Base-by-base conservation (phyloP, 441 rosid genomes). In the Hura crepitans region DNA sequence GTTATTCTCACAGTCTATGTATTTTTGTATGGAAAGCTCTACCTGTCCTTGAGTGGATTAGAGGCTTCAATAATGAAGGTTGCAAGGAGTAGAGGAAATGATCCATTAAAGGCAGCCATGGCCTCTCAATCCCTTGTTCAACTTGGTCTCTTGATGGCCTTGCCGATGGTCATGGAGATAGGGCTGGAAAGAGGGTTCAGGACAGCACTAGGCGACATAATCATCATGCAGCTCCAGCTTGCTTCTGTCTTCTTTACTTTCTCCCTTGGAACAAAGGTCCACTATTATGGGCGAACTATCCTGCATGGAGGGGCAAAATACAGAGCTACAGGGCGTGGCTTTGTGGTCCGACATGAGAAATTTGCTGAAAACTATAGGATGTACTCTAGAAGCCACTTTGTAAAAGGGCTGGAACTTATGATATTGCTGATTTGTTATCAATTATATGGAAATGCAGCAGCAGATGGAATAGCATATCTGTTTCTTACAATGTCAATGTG, bases 291-390 rank as follows among this genome's bases (percentile, higher is more conserved):
- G 57, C 85, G 98, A 59, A 89, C 98, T 60, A 77, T 91, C 78
- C 84, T 93, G 71, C 98, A 91, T 62, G 98, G 98, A 22, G 98
- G 97, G 55, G 95, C 97, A 69, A 91, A 88, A 71, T 93, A 93
- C 83, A 82, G 96, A 83, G 97, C 98, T 76, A 93, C 97, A n/a
- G 97, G 97, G 5, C 95, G 98, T 81, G 96, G 98, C 14, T 93
- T 93, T 66, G 97, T 93, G 50, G 97, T 93, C 31, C 81, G 86
- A 56, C 98, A 93, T 74, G 97, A 91, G 85, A 93, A 93, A 76
- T 93, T 88, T 81, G 98, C 97, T 20, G 98, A 93, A 81, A 93
- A 91, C 62, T 91, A 93, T 74, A 82, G 98, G 75, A 85, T 91
- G 92, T 91, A 93, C 74, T 93, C 98, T 2, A 89, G 97, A 83